A percentile compares a stretch with the other conserved stretches of the same genome.
Conservation (phyloP, 2,329 filamentous ascomycete species). For the Diplodia sapinea region DNA sequence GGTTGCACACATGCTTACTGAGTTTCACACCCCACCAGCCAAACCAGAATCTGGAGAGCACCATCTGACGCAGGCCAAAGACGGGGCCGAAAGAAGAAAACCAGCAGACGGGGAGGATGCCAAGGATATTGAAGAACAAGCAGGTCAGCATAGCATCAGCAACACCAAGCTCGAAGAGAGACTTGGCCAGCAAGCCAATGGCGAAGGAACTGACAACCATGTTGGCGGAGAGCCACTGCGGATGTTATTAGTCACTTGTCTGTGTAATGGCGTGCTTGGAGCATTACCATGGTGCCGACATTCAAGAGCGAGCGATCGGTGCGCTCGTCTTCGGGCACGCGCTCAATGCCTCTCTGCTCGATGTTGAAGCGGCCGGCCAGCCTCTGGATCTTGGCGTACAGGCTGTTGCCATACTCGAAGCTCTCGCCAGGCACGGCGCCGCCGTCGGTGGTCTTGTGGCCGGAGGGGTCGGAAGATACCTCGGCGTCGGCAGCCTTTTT, state of each 20-base stretch:
- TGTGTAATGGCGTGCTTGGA: background rate
- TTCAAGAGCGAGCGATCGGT: conserved; percentile 69
- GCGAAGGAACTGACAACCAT: conserved; percentile 79
- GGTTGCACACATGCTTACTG: conserved; percentile 54
- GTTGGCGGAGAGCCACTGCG: conserved; percentile 76
- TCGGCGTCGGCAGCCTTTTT: conserved; percentile 40
- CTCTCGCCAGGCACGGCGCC: conserved; percentile 63
- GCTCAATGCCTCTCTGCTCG: conserved; percentile 77
- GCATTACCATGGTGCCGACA: conserved; percentile 72
- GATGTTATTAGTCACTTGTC: conserved; percentile 15
- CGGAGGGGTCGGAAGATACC: conserved; percentile 35
- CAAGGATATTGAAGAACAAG: conserved; percentile 76
- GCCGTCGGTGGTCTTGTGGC: conserved; percentile 41
- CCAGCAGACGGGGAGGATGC: conserved; percentile 73
- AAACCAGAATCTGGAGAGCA: conserved; percentile 78
- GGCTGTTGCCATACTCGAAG: conserved; percentile 62
- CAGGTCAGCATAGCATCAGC: conserved; percentile 74
- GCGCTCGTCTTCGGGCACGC: conserved; percentile 72
- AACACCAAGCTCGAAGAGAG: conserved; percentile 73
- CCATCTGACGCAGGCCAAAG: conserved; percentile 80
- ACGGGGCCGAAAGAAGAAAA: conserved; percentile 77
- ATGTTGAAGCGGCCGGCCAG: conserved; percentile 69
- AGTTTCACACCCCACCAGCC: conserved; percentile 73
- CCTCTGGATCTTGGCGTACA: conserved; percentile 66
- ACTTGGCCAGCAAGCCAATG: conserved; percentile 73